These are phyloP conservation scores for Ambrosiella beaveri DNA, from an alignment of 2,329 filamentous ascomycete species.

Conservation along the genomic window DNA sequence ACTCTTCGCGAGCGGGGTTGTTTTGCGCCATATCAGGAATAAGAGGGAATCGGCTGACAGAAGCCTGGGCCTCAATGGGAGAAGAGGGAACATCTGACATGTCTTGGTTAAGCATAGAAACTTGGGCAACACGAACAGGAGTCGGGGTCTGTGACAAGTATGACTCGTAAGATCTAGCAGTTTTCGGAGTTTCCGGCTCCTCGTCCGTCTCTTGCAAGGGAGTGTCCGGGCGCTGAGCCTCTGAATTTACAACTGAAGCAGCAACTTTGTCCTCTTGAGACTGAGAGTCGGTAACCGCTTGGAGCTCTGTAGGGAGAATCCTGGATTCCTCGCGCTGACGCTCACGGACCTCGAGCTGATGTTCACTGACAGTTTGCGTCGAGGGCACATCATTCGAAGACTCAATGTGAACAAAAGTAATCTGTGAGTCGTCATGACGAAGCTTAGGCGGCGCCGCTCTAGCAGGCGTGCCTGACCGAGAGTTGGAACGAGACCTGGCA, in stretches of 20 bases:
- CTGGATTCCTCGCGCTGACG: conserved; percentile 47
- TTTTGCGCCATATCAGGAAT: conserved; percentile 32
- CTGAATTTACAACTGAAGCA: neutral
- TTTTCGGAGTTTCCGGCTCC: conserved; percentile 28
- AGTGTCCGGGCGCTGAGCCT: conserved; percentile 16
- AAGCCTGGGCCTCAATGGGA: conserved; percentile 28
- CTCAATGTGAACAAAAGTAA: conserved; percentile 55
- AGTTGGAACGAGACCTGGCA: conserved; percentile 3
- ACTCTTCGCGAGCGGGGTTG: conserved; percentile 22
- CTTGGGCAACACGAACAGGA: conserved; percentile 26
- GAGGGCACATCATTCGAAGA: conserved; percentile 36
- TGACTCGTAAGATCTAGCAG: conserved; percentile 28
- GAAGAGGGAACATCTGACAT: conserved; percentile 36
- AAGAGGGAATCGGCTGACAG: conserved; percentile 31
- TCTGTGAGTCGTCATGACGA: conserved; percentile 67
- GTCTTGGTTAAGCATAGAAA: conserved; percentile 24
- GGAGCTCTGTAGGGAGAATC: conserved; percentile 5
- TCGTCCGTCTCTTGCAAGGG: neutral
- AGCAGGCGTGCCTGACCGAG: neutral
- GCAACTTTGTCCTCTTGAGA: neutral
- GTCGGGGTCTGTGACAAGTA: conserved; percentile 44
- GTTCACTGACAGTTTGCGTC: conserved; percentile 61
- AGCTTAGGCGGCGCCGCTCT: conserved; percentile 18
- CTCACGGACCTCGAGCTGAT: conserved; percentile 61
- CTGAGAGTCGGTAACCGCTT: neutral